Conservation (phyloP, 495 filamentous ascomycete genomes). For the Podospora bellae-mahoneyi region DNA sequence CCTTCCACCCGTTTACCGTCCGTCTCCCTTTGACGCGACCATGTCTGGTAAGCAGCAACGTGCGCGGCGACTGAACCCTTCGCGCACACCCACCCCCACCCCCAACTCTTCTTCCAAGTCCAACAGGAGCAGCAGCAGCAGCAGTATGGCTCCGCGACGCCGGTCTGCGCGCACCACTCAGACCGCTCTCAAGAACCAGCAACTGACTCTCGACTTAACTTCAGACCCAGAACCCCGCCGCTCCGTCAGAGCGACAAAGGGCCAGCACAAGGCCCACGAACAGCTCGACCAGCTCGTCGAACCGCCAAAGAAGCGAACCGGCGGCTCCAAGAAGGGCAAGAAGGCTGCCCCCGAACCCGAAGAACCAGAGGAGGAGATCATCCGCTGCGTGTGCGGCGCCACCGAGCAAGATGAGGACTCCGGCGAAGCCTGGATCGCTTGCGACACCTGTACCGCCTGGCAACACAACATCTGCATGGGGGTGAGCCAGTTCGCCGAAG, state of each 20-base stretch:
- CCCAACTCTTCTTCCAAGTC: slow-evolving; percentile 6
- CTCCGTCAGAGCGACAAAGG: slow-evolving; percentile 92
- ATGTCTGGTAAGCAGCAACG: slow-evolving; percentile 39
- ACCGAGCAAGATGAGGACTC: slow-evolving; percentile 79
- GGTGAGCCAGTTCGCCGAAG: slow-evolving; percentile 68
- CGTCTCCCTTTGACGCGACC: slow-evolving; percentile 20
- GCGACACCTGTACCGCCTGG: slow-evolving; percentile 87
- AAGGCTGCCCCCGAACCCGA: slow-evolving; percentile 55
- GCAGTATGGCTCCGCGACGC: slow-evolving; percentile 12
- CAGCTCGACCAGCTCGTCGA: slow-evolving; percentile 63
- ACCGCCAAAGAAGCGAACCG: slow-evolving; percentile 56
- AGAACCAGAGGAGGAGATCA: slow-evolving; percentile 63
- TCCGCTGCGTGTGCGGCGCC: slow-evolving; percentile 90
- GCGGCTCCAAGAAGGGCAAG: slow-evolving; percentile 48
- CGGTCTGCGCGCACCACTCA: not conserved
- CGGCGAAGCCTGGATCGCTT: slow-evolving; percentile 82
- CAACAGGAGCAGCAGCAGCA: not conserved
- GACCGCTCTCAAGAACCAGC: not conserved
- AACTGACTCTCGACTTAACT: slow-evolving; percentile 24
- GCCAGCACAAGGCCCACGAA: slow-evolving; percentile 85
- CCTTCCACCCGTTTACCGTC: slow-evolving; percentile 15
- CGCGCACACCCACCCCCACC: slow-evolving; percentile 11
- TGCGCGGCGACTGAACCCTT: slow-evolving; percentile 7
- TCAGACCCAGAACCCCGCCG: slow-evolving; percentile 77
- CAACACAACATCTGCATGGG: slow-evolving; percentile 97